Base-by-base conservation (phyloP, 495 filamentous ascomycete species). In the Tuber microsphaerosporum region DNA sequence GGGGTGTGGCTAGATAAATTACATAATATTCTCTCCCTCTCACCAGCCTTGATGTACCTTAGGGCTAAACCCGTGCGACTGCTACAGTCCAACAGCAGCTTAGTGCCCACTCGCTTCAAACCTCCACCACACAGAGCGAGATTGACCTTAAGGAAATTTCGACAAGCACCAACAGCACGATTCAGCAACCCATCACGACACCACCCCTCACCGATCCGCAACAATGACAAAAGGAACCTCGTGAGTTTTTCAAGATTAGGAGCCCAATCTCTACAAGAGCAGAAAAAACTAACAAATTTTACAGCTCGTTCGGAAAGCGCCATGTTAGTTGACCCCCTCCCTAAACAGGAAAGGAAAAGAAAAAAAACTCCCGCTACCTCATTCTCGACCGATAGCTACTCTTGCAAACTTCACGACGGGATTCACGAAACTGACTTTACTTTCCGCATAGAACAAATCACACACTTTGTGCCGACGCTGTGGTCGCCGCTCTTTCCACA, bases 401-500 rank as follows among this genome's bases (percentile, higher is more conserved):
- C 26, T 34, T 17, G 26, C 56, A 65, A 65, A 65, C 26, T 65
- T 31, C 14, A 14, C 56, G 20, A 70, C n/a, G 22, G 22, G n/a
- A 37, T 51, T 69, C 20, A 26, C 85, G 97, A 97, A 92, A 94
- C 94, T 90, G 97, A 94, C 84, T 93, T 92, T 85, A 93, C 91
- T 88, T 97, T 97, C 86, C 94, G 94, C 93, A 90, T 93, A 99
- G 89, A 99, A 94, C 89, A 99, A 99, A 89, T 93, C 96, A 86
- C 95, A 99, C 89, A 95, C 93, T 83, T 89, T 99, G 85, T 99
- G 95, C 92, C 91, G 96, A 89, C 96, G 95, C 86, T 99, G 95
- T 91, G 95, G 95, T 85, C 91, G 91, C 80, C 95, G 95, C 83
- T 97, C 95, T 80, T 91, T 97, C 86, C 95, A 99, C 91, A 92